Evolutionary conservation across 1,139 yeast species (phyloP).

Genomic region (Scheffersomyces quercinus): DNA sequence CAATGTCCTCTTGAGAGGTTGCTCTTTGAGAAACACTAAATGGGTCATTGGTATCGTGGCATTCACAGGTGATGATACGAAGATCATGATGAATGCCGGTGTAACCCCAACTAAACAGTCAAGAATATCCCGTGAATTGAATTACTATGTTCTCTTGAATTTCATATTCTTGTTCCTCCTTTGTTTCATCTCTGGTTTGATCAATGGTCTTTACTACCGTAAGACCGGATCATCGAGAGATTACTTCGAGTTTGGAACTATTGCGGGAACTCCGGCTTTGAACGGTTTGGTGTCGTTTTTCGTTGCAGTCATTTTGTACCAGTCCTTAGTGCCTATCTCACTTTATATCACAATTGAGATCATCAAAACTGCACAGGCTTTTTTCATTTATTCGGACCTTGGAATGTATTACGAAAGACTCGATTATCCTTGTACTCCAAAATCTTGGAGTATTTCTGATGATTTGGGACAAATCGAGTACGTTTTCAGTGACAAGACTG

Average conservation of each 20-base stretch:
- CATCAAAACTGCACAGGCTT: conserved; percentile 60
- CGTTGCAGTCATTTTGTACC: conserved; percentile 57
- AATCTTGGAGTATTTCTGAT: conserved; percentile 63
- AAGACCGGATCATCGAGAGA: conserved; percentile 34
- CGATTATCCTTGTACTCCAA: conserved; percentile 62
- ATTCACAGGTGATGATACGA: conserved; percentile 57
- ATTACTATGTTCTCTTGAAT: conserved; percentile 50
- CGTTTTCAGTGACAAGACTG: conserved; percentile 62
- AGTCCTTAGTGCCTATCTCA: conserved; percentile 60
- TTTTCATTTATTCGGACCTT: conserved; percentile 53
- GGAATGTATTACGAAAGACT: conserved; percentile 52
- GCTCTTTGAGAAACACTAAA: conserved; percentile 53
- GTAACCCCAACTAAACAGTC: conserved; percentile 59
- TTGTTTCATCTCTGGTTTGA: conserved; percentile 53
- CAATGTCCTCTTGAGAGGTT: conserved; percentile 53
- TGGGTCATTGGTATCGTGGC: conserved; percentile 56
- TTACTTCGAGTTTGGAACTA: conserved; percentile 50
- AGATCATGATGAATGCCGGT: conserved; percentile 59
- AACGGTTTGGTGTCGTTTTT: conserved; percentile 54
- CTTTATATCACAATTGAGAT: conserved; percentile 61
- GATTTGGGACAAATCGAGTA: conserved; percentile 68
- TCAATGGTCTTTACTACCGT: conserved; percentile 52
- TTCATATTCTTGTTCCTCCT: conserved; percentile 47
- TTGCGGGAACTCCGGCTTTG: conserved; percentile 50
- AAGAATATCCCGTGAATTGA: conserved; percentile 51